Percentiles rank a stretch among this genome's conserved stretches.
These are phyloP conservation scores for Aethionema arabicum DNA, from an alignment of 345 rosid genomes.

Conservation along the genomic window DNA sequence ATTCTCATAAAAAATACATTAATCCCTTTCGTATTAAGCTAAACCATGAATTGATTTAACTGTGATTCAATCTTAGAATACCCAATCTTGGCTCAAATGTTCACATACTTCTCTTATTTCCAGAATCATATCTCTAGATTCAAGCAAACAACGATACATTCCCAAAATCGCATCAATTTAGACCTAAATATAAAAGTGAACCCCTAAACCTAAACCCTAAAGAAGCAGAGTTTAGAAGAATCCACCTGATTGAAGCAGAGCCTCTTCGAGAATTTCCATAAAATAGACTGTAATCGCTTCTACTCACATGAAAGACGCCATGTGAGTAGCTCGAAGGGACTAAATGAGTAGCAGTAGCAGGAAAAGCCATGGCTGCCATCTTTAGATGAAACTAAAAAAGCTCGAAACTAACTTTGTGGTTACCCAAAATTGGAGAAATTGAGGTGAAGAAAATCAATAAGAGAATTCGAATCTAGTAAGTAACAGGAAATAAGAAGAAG, in stretches of 20 bases:
- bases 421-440: not conserved
- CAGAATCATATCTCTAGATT: slow-evolving; percentile 1
- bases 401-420: not conserved
- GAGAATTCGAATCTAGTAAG: not conserved
- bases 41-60: not conserved
- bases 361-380: slow-evolving; percentile 29
- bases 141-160: not conserved
- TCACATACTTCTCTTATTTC: not conserved
- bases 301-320: slow-evolving; percentile 16
- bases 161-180: slow-evolving; percentile 8
- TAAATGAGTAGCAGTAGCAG: slow-evolving; percentile 21
- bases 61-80: no score
- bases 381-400: not conserved
- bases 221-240: not conserved
- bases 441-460: not conserved
- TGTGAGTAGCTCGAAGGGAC: slow-evolving; percentile 10
- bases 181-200: not conserved
- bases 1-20: not conserved
- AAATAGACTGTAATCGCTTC: slow-evolving; percentile 23
- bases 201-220: not conserved
- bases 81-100: no score
- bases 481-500: not conserved
- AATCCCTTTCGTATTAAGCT: not conserved
- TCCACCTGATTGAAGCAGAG: slow-evolving; percentile 35
- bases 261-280: slow-evolving; percentile 13